Base-by-base conservation (phyloP, 2,329 filamentous ascomycete genomes). In the Monosporascus sp. region DNA sequence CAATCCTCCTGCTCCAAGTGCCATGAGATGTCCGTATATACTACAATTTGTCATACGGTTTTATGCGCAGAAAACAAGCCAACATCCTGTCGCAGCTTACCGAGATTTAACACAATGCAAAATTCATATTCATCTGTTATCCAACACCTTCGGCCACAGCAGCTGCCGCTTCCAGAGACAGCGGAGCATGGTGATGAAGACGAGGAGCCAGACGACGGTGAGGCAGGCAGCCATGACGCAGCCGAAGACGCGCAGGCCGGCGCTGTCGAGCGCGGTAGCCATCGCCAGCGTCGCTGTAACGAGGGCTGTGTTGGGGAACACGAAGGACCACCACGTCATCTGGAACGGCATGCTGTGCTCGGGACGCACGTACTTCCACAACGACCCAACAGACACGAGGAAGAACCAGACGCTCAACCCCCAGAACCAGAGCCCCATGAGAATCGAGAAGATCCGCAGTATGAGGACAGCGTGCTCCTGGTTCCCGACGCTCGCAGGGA, bases 401-500 rank as follows among this genome's bases (percentile, higher is more conserved):
- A 93, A 93, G 74, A 93, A 94, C 85, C 90, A 94, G 27, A 91
- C 71, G 26, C 88, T 86, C n/a, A 94, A 72, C 0, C 84, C 90
- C 87, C 89, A 94, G 3, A 94, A 77, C 88, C 89, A 95, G 11
- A 94, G 73, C 0, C 85, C 85, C 2, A 85, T 72, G 71, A 90
- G 85, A 57, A 87, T 66, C 3, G 76, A 74, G 14, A 82, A 60
- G 0, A 82, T 59, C 52, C 74, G 73, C 26, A 82, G 63, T 48
- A 80, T 75, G 43, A 73, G 67, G 6, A 72, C 66, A 4, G 74
- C 71, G 48, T 78, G 66, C 2, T 69, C 54, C n/a, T 71, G 68
- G 8, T 70, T 76, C 37, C 76, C 63, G 49, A 77, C 77, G 47
- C 69, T 63, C 3, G 66, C 50, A 0, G 78, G 79, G 31, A 81